Conservation (phyloP, 2,329 filamentous ascomycete species). For the Neofusicoccum laricinum region DNA sequence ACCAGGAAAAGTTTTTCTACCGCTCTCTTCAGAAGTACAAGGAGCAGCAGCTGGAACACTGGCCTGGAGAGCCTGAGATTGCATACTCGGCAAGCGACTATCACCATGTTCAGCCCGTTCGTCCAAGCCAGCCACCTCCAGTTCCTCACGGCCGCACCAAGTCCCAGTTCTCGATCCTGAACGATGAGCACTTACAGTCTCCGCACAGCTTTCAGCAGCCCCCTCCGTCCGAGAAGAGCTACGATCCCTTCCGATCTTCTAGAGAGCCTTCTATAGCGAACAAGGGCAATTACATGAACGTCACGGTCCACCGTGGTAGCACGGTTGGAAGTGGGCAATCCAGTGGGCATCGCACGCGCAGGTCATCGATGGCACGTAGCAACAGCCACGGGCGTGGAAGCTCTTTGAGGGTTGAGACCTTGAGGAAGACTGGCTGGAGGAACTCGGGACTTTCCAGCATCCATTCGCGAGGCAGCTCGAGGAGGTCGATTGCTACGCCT, state of each 20-base stretch:
- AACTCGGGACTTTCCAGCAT: conserved; percentile 31
- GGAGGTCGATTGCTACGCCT: conserved; percentile 24
- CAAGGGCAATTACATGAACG: conserved; percentile 47
- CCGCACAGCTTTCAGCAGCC: conserved; percentile 51
- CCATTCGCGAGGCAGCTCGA: conserved; percentile 26
- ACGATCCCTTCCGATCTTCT: conserved; percentile 80
- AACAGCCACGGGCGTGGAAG: conserved; percentile 37
- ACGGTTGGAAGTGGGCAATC: conserved; percentile 31
- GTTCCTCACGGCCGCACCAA: conserved; percentile 43
- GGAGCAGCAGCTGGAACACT: conserved; percentile 83
- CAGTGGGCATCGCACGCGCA: not conserved
- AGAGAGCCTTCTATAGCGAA: conserved; percentile 36
- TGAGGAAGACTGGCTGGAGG: conserved; percentile 31
- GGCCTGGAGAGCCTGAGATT: conserved; percentile 65
- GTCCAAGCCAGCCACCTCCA: conserved; percentile 23
- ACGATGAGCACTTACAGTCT: conserved; percentile 50
- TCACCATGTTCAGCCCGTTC: conserved; percentile 48
- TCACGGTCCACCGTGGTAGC: conserved; percentile 62
- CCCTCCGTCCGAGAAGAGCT: conserved; percentile 60
- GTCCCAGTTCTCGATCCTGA: conserved; percentile 57
- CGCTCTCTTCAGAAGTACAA: conserved; percentile 78
- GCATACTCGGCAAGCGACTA: conserved; percentile 89
- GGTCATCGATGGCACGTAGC: not conserved
- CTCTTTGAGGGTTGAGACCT: conserved; percentile 42
- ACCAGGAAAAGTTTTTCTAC: conserved; percentile 94